These are phyloP conservation scores for Globisporangium uncinulatum DNA, from an alignment of 352 stramenopile species.

Conservation along the genomic window DNA sequence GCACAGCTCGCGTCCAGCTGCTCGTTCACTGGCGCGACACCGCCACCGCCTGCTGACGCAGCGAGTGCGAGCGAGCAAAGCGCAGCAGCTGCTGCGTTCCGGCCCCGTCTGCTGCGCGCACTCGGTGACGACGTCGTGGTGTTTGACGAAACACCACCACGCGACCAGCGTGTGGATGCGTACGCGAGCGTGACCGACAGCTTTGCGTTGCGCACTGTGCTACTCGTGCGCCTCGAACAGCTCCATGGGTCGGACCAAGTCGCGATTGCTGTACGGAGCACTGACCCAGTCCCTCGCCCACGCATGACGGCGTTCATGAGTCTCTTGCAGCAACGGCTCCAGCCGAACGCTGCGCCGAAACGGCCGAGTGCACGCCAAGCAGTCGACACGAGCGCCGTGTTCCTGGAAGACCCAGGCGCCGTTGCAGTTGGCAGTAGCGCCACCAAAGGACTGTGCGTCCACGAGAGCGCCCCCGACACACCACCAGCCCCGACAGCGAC, in stretches of 20 bases:
- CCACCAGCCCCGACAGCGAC: conserved; percentile 1
- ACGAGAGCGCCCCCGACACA: conserved; percentile 1
- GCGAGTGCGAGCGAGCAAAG: conserved; percentile 1
- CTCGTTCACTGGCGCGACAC: conserved; percentile 32
- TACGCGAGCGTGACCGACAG: conserved; percentile 47
- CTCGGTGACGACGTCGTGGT: conserved; percentile 58
- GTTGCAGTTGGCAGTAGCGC: conserved; percentile 18
- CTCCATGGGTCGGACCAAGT: conserved; percentile 66
- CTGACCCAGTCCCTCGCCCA: conserved; percentile 47
- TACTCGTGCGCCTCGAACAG: conserved; percentile 62
- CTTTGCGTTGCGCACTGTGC: conserved; percentile 37
- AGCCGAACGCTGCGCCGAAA: conserved; percentile 36
- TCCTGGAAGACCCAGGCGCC: conserved; percentile 43
- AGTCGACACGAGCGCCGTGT: conserved; percentile 42
- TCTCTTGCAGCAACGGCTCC: conserved; percentile 56
- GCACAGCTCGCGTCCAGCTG: conserved; percentile 48
- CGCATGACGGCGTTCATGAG: conserved; percentile 44
- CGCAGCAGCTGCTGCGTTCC: conserved; percentile 19
- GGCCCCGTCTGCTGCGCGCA: conserved; percentile 39
- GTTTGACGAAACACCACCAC: conserved; percentile 21
- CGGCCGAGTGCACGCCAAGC: conserved; percentile 28
- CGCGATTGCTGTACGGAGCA: conserved; percentile 60
- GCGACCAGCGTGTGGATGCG: conserved; percentile 11
- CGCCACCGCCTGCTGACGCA: not conserved
- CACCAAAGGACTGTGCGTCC: not conserved